These are phyloP conservation scores for Hypomontagnella monticulosa DNA, from an alignment of 495 filamentous ascomycete species.

Conservation along the genomic window DNA sequence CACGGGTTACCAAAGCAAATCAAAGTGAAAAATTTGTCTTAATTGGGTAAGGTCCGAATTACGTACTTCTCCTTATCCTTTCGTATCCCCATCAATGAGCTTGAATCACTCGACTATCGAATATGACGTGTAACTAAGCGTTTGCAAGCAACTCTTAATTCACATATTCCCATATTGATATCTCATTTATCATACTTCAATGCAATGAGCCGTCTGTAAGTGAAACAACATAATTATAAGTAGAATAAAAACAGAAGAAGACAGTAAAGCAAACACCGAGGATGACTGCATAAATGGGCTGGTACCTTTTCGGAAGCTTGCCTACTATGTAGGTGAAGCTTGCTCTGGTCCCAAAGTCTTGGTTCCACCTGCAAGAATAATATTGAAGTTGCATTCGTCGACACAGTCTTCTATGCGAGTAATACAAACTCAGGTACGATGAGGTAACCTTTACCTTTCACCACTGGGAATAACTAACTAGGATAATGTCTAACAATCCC, in stretches of 20 bases:
- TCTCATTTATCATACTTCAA: too few species aligned
- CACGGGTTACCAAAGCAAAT: not conserved
- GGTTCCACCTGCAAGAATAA: slow-evolving; percentile 33
- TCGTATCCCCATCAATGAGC: slow-evolving; percentile 22
- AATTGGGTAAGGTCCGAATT: slow-evolving; percentile 9
- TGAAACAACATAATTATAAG: not conserved
- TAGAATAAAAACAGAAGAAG: not conserved
- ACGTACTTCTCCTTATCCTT: slow-evolving; percentile 12
- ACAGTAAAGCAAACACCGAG: slow-evolving; percentile 30
- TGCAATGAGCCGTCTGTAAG: too few species aligned
- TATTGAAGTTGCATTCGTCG: slow-evolving; percentile 38
- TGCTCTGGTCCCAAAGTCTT: slow-evolving; percentile 19
- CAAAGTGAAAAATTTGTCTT: slow-evolving; percentile 3
- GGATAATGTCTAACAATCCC: too few species aligned
- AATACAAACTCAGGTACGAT: slow-evolving; percentile 22
- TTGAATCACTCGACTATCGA: slow-evolving; percentile 4
- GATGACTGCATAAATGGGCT: slow-evolving; percentile 32
- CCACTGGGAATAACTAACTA: too few species aligned
- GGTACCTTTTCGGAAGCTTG: slow-evolving; percentile 20
- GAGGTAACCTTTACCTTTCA: slow-evolving; percentile 1
- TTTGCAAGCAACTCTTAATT: slow-evolving; percentile 6
- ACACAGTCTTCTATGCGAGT: slow-evolving; percentile 22
- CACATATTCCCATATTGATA: not conserved
- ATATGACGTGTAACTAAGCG: slow-evolving; percentile 1
- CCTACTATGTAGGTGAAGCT: too few species aligned